Conservation (phyloP, 768 basidiomycete genomes). For the Boletus edulis region DNA sequence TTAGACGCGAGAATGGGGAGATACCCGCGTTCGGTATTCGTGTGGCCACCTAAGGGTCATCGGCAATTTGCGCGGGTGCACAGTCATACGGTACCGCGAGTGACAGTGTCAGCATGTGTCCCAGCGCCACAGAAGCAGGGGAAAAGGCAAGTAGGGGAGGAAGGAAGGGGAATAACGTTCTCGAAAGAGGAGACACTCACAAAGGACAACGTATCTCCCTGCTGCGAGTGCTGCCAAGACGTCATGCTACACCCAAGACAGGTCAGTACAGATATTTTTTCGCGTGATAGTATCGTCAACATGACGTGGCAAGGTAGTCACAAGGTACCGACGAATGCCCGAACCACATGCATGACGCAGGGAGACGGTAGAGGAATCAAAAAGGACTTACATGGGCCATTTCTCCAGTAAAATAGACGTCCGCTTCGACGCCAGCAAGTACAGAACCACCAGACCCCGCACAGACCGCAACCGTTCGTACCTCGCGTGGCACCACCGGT, state of each 20-base stretch:
- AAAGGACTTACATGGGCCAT: conserved; percentile 72
- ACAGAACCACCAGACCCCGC: conserved; percentile 87
- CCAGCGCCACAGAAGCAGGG: conserved; percentile 13
- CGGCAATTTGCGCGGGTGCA: conserved; percentile 17
- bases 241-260: conserved; percentile 62
- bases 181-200: conserved; percentile 42
- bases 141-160: not conserved
- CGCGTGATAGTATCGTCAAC: not conserved
- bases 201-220: conserved; percentile 80
- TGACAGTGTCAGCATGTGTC: conserved; percentile 5
- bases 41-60: conserved; percentile 69
- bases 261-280: conserved; percentile 2
- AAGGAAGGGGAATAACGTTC: not conserved
- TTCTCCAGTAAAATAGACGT: conserved; percentile 91
- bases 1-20: conserved; percentile 70
- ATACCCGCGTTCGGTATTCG: conserved; percentile 94
- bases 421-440: conserved; percentile 68
- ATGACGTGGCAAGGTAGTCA: conserved; percentile 12
- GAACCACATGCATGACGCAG: conserved; percentile 1
- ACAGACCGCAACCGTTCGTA: conserved; percentile 79
- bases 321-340: not conserved
- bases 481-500: conserved; percentile 31
- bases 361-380: conserved; percentile 7
- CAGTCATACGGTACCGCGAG: conserved; percentile 13
- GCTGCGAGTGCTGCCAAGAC: conserved; percentile 76